Base-by-base conservation (phyloP, 768 basidiomycete species). In the Leccinum disarticulatum region DNA sequence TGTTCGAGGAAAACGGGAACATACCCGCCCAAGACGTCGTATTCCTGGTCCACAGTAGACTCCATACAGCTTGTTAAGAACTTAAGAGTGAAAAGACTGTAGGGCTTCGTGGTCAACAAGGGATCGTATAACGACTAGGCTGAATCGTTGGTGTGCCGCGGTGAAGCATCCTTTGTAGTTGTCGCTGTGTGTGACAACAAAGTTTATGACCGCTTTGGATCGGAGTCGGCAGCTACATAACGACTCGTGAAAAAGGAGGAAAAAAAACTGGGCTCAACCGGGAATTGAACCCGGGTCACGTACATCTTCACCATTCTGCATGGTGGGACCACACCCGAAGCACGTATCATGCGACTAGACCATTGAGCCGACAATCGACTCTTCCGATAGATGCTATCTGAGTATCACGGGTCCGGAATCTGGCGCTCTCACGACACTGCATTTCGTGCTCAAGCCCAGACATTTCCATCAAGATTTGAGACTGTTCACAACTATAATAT, bases 201-300 rank as follows among this genome's bases (percentile, higher is more conserved):
- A 52, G 19, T 31, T 52, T 31, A 19, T 19, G 31, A 31, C 31
- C 15, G 27, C 52, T 52, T 52, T 52, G n/a, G 6, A 22, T 52
- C 52, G 52, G 52, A 52, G 52, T 52, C 52, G 13, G 52, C n/a
- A n/a, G n/a, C n/a, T n/a, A n/a, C n/a, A n/a, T 33, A 33, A 31
- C 17, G 30, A 51, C 25, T 25, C 25, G 19, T 35, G 52, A 11
- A 15, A 28, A 47, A 50, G 4, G 14, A 53, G 6, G 3, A 61
- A 66, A 66, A 66, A 68, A 66, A 63, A 54, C 3, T 13, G 61
- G 68, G 65, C 67, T 61, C 69, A 70, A 72, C 71, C 71, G 68
- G 71, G 71, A 73, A 72, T 73, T 71, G 71, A 72, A 72, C 71
- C 71, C 71, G 71, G 71, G 71, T 70, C 71, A 72, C 71, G 71